Evolutionary conservation across 441 rosid species (phyloP).

Genomic region (Populus hybrid): DNA sequence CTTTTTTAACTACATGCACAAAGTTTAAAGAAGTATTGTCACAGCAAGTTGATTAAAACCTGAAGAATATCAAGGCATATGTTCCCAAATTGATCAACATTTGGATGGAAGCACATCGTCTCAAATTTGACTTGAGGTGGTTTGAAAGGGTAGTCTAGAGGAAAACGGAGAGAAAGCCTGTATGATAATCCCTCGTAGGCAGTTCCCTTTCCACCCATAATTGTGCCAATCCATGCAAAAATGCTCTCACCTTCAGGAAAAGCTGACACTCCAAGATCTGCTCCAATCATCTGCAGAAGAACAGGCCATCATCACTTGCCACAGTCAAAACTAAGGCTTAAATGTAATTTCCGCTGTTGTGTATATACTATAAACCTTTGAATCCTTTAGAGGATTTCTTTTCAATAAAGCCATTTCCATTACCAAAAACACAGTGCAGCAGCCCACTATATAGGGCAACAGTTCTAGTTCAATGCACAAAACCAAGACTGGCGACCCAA

Average conservation of each 20-base stretch:
- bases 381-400: neutral
- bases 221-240: constrained; percentile 59
- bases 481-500: neutral
- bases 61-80: constrained; percentile 74
- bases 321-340: neutral
- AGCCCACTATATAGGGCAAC: neutral
- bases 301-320: neutral
- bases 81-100: constrained; percentile 64
- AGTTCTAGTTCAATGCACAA: neutral
- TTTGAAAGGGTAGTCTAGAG: constrained; percentile 64
- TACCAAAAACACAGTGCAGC: neutral
- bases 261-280: constrained; percentile 54
- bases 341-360: neutral
- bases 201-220: constrained; percentile 59
- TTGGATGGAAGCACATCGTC: constrained; percentile 65
- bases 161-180: constrained; percentile 55
- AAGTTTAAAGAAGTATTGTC: neutral
- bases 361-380: neutral
- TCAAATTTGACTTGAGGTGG: constrained; percentile 68
- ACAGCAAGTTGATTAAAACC: constrained; percentile 29
- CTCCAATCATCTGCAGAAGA: constrained; percentile 46
- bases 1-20: neutral
- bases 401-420: neutral
- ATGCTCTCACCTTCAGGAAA: constrained; percentile 64
- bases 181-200: constrained; percentile 54